These are phyloP conservation scores for Flammula alnicola DNA, from an alignment of 1,284 basidiomycete genomes.

Conservation along the genomic window DNA sequence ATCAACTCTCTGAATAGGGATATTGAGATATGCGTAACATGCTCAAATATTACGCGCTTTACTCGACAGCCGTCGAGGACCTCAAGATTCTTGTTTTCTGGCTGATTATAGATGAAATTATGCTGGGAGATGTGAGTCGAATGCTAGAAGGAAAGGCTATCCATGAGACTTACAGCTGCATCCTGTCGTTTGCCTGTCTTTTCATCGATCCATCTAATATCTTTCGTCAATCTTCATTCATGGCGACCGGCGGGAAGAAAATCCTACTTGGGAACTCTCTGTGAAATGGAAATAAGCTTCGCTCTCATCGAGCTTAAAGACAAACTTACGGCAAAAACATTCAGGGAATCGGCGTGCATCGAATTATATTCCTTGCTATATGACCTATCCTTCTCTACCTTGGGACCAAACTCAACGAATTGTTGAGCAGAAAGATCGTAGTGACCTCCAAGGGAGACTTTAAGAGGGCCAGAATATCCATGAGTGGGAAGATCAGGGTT, in stretches of 20 bases:
- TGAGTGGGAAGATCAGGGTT: conserved; percentile 41
- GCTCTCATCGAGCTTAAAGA: no score
- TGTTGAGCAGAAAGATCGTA: conserved; percentile 34
- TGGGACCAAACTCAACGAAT: conserved; percentile 47
- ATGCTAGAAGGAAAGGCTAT: neutral
- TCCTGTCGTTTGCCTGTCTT: conserved; percentile 62
- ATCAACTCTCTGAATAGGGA: neutral
- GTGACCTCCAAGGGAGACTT: conserved; percentile 45
- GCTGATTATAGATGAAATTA: conserved; percentile 57
- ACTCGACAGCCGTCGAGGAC: conserved; percentile 46
- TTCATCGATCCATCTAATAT: conserved; percentile 49
- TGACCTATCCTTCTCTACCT: conserved; percentile 47
- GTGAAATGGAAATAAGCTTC: neutral
- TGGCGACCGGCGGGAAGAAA: no score
- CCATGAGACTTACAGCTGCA: conserved; percentile 35
- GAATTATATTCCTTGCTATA: conserved; percentile 2
- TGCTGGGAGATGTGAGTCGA: conserved; percentile 38
- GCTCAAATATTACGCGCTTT: conserved; percentile 54
- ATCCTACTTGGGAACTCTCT: conserved; percentile 4
- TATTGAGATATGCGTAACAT: conserved; percentile 12
- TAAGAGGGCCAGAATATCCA: conserved; percentile 56
- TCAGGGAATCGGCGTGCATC: conserved; percentile 5
- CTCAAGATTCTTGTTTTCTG: conserved; percentile 44
- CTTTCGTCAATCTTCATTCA: neutral
- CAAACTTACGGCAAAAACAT: neutral